Percentiles rank a stretch among this genome's conserved stretches.
Evolutionary conservation across 306 rosid species (phyloP).

Genomic region (Acacia confusa): DNA sequence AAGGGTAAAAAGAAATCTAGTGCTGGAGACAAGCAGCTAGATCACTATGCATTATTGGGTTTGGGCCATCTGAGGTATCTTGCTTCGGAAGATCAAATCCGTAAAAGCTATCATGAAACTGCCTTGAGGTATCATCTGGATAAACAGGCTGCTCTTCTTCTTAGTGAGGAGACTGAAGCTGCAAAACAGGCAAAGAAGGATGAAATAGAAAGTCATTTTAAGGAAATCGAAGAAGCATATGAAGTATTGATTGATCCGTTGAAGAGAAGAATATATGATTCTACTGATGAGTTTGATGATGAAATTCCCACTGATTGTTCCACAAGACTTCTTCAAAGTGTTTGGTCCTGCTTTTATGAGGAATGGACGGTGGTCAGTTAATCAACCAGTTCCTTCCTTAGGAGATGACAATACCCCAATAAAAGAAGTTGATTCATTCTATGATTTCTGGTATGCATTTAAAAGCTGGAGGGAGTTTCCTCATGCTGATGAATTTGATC

Average conservation of each 20-base stretch:
- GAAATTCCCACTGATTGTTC: slow-evolving; percentile 94
- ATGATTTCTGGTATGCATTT: slow-evolving; percentile 87
- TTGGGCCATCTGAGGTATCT: slow-evolving; percentile 88
- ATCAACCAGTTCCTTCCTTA: slow-evolving; percentile 70
- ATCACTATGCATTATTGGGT: slow-evolving; percentile 95
- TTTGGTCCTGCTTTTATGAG: slow-evolving; percentile 94
- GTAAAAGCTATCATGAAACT: slow-evolving; percentile 89
- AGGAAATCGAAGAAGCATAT: slow-evolving; percentile 91
- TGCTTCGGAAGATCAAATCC: slow-evolving; percentile 94
- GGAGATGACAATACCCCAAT: slow-evolving; percentile 81
- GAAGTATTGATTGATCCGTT: slow-evolving; percentile 77
- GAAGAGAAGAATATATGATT: slow-evolving; percentile 92
- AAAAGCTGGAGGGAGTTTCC: slow-evolving; percentile 99
- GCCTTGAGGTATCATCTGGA: slow-evolving; percentile 95
- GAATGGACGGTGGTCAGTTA: slow-evolving; percentile 94
- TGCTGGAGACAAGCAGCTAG: slow-evolving; percentile 68
- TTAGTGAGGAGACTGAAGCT: slow-evolving; percentile 80
- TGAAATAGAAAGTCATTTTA: slow-evolving; percentile 86
- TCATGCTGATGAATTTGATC: slow-evolving; percentile 91
- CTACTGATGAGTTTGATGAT: slow-evolving; percentile 98
- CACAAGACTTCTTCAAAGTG: slow-evolving; percentile 89
- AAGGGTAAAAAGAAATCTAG: slow-evolving; percentile 91
- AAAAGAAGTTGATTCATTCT: slow-evolving; percentile 75
- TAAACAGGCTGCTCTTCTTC: slow-evolving; percentile 87
- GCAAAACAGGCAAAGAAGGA: slow-evolving; percentile 82